Evolutionary conservation across 164 flowering plant species (phyloP).

Genomic region (Aristolochia fimbriata): DNA sequence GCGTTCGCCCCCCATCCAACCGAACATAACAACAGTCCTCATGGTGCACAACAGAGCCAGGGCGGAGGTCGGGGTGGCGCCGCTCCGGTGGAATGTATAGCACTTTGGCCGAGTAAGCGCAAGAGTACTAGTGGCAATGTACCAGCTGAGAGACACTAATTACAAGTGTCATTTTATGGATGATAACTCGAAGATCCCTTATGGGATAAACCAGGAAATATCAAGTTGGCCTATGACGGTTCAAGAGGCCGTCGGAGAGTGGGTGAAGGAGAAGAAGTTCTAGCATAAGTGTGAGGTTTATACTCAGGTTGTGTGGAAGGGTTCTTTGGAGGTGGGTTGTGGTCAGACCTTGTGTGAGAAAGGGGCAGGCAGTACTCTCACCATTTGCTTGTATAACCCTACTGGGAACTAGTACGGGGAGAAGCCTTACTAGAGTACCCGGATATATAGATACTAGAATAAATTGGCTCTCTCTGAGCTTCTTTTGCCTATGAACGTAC

Average conservation of each 20-base stretch:
- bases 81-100: constrained; percentile 58
- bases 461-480: background rate
- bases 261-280: constrained; percentile 53
- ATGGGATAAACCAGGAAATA: constrained; percentile 52
- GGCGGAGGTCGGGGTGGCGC: constrained; percentile 44
- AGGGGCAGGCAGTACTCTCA: constrained; percentile 19
- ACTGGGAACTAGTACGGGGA: constrained; percentile 55
- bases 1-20: constrained; percentile 5
- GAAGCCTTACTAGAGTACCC: constrained; percentile 35
- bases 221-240: constrained; percentile 27
- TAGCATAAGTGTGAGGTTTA: constrained; percentile 53
- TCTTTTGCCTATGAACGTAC: background rate
- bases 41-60: constrained; percentile 61
- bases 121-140: constrained; percentile 28
- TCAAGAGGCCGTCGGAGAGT: constrained; percentile 31
- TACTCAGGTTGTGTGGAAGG: constrained; percentile 67
- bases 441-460: background rate
- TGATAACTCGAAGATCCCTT: constrained; percentile 14
- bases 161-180: constrained; percentile 41
- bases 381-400: constrained; percentile 54
- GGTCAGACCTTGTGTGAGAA: constrained; percentile 40
- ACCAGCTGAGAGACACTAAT: constrained; percentile 44
- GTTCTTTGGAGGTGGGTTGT: constrained; percentile 39
- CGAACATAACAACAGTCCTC: constrained; percentile 26
- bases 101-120: constrained; percentile 26